A percentile compares a stretch with the other conserved stretches of the same genome.
Conservation (phyloP, 2,329 filamentous ascomycete genomes). For the Diaporthe citrichinensis region DNA sequence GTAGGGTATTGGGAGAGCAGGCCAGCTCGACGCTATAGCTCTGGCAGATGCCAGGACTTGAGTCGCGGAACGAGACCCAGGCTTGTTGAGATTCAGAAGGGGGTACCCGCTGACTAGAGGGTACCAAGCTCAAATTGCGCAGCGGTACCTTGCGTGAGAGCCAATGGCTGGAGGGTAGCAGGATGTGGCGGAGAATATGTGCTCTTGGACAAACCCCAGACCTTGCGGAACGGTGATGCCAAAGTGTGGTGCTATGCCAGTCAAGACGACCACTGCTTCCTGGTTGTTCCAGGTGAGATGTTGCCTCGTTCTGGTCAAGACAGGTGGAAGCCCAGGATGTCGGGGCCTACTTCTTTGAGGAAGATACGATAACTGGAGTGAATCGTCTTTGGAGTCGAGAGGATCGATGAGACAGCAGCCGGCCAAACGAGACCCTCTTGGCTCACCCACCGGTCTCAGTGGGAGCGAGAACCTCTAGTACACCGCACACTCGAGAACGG, state of each 20-base stretch:
- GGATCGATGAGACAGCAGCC: not conserved
- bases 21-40: constrained; percentile 25
- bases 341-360: not conserved
- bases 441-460: not conserved
- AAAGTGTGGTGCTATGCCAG: not conserved
- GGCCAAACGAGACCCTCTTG: not conserved
- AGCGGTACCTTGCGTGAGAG: constrained; percentile 29
- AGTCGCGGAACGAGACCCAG: constrained; percentile 13
- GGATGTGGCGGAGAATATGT: constrained; percentile 28
- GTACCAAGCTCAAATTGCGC: constrained; percentile 35
- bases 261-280: not conserved
- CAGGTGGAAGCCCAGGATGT: not conserved
- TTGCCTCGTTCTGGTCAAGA: not conserved
- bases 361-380: not conserved
- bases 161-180: constrained; percentile 11
- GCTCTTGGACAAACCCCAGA: constrained; percentile 6
- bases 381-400: not conserved
- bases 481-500: not conserved
- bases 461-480: not conserved
- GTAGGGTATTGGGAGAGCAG: constrained; percentile 24
- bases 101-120: constrained; percentile 29
- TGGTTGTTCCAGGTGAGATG: not conserved
- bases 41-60: constrained; percentile 37
- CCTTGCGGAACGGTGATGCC: constrained; percentile 2
- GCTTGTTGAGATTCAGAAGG: constrained; percentile 33